Base-by-base conservation (phyloP, 495 filamentous ascomycete species). In the Sordaria brevicollis region DNA sequence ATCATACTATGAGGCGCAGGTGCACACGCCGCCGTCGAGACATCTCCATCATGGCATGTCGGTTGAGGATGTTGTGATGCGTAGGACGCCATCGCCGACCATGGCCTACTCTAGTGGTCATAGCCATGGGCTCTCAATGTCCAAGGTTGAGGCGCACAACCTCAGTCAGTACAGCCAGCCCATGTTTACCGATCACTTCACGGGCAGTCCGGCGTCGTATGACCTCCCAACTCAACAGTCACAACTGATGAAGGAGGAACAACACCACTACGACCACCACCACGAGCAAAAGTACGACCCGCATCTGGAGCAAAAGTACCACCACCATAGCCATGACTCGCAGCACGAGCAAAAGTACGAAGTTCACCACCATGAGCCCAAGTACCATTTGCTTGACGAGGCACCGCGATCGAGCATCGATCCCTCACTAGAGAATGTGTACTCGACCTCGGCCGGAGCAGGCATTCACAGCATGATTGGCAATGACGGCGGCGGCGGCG, bases 1-100 rank as follows among this genome's bases (percentile, higher is more conserved):
- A 6, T 62, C 49, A 66, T 93, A 91, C 79, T 89, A 90, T 73
- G 89, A 89, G 70, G 83, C 83, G 38, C 85, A 81, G 11, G 80
- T 87, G 67, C 85, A 83, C 68, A 71, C 43, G 75, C 70, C 78
- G 79, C 57, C 68, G 79, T 49, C 68, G 79, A 73, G 70, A 72
- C 69, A 74, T 73, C 67, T 71, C 76, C 75, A 78, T 77, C 67
- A 68, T 74, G 70, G 73, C 79, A 71, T 82, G 79, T 62, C 49
- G 49, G 79, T 84, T 15, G 85, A 88, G 72, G 86, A 89, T 62
- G 76, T 86, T 8, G 76, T 85, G 35, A 78, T 86, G 69, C 84
- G 78, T 66, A 83, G 81, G 70, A 82, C 81, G 39, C 79, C 80
- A 31, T 80, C 83, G 15, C 82, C 80, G 2, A 75, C 72, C 39